These are phyloP conservation scores for Auriscalpium microsporum DNA, from an alignment of 768 basidiomycete genomes.

Conservation along the genomic window DNA sequence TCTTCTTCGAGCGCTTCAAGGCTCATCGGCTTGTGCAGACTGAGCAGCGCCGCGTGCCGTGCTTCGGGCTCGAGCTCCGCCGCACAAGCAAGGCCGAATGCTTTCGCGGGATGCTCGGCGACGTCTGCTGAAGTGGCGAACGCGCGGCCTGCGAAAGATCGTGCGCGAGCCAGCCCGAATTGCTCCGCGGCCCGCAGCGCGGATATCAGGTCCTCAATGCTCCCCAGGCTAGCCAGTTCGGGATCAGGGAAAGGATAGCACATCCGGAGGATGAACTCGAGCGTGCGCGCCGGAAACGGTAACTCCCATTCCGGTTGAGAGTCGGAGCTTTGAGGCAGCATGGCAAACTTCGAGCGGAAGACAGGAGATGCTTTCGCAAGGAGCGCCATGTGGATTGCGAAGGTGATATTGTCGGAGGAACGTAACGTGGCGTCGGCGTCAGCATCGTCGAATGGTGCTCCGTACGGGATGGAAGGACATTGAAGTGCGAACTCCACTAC, in stretches of 20 bases:
- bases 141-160: not conserved
- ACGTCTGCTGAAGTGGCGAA: not conserved
- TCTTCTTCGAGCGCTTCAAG: not conserved
- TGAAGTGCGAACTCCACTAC: not conserved
- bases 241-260: not conserved
- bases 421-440: constrained; percentile 12
- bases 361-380: constrained; percentile 10
- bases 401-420: constrained; percentile 11
- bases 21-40: not conserved
- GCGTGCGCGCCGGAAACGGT: not conserved
- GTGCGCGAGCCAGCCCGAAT: not conserved
- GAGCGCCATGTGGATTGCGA: constrained; percentile 9
- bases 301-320: not conserved
- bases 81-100: not conserved
- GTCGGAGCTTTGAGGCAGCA: not conserved
- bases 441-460: constrained; percentile 4
- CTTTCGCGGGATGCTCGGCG: not conserved
- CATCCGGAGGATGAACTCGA: not conserved
- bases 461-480: not conserved
- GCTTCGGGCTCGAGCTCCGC: not conserved
- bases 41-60: not conserved
- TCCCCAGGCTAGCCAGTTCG: not conserved
- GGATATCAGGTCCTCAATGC: not conserved
- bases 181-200: not conserved
- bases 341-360: not conserved